Conservation (phyloP, 2,329 filamentous ascomycete genomes). For the Coniochaeta sp. region DNA sequence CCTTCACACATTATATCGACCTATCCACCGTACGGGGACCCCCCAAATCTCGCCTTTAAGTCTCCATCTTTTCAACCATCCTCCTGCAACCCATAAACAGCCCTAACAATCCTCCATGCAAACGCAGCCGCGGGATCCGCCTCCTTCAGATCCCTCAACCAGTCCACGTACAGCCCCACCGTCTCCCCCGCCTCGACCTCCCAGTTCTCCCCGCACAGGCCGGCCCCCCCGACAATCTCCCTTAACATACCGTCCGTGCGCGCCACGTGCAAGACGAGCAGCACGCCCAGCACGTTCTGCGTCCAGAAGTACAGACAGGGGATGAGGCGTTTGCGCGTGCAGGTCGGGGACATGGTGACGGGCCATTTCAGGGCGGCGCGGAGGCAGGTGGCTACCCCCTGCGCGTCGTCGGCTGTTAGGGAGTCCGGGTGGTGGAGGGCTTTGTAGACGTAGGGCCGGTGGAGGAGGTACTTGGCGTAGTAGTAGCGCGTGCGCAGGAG, state of each 20-base stretch:
- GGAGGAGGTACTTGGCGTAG: conserved; percentile 50
- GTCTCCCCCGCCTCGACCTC: conserved; percentile 44
- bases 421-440: conserved; percentile 49
- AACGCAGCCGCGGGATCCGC: conserved; percentile 48
- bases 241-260: conserved; percentile 42
- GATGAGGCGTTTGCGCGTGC: conserved; percentile 49
- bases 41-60: too few relatives aligned
- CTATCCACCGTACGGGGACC: too few relatives aligned
- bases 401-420: conserved; percentile 45
- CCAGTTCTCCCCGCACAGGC: conserved; percentile 40
- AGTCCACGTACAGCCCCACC: conserved; percentile 47
- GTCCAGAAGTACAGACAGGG: conserved; percentile 56
- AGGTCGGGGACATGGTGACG: conserved; percentile 48
- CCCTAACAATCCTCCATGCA: conserved; percentile 45
- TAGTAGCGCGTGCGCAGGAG: conserved; percentile 52
- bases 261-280: conserved; percentile 49
- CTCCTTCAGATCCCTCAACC: conserved; percentile 50
- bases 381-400: conserved; percentile 49
- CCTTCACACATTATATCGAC: too few relatives aligned
- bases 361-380: conserved; percentile 54
- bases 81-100: conserved; percentile 31
- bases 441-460: conserved; percentile 53
- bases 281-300: conserved; percentile 52
- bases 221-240: conserved; percentile 34
- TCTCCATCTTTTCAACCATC: conserved; percentile 12